phyloP scores from a whole-genome alignment of 139 green algal genomes.

The Astrephomene gubernaculifera region DNA sequence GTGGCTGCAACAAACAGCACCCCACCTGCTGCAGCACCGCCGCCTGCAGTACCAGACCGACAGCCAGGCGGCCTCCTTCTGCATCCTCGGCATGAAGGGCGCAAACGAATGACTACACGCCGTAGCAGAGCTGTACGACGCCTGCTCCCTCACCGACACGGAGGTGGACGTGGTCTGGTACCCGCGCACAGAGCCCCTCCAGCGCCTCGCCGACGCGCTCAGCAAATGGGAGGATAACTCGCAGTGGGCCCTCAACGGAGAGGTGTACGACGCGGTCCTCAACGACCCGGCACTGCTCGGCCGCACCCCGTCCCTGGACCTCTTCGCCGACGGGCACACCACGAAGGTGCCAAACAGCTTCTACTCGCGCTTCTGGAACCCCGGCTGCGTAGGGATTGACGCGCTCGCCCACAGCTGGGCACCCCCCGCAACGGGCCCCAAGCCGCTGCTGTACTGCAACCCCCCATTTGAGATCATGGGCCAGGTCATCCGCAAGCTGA shows the following conservation, averaged over 20 bases:
- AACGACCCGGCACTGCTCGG: no score
- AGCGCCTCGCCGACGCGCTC: background rate
- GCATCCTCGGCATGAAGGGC: constrained; percentile 17
- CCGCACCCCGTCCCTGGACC: no score
- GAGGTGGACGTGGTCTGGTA: background rate
- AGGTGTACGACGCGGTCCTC: background rate
- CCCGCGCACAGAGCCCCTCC: background rate
- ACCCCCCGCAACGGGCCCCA: no score
- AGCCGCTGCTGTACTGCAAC: no score
- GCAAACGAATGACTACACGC: background rate
- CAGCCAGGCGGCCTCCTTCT: background rate
- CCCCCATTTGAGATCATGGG: no score
- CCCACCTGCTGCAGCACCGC: background rate
- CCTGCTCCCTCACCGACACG: no score
- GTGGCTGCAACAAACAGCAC: background rate
- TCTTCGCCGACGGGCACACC: no score
- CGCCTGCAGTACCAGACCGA: constrained; percentile 12
- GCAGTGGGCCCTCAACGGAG: background rate
- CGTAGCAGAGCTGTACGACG: background rate
- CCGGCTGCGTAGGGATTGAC: no score
- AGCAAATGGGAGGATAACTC: background rate
- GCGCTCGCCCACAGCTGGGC: no score
- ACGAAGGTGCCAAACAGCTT: no score
- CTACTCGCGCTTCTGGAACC: no score
- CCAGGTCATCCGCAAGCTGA: no score